Percentiles rank a stretch among this genome's conserved stretches.
Conservation (phyloP, 768 basidiomycete genomes). For the Mycena rebaudengoi region DNA sequence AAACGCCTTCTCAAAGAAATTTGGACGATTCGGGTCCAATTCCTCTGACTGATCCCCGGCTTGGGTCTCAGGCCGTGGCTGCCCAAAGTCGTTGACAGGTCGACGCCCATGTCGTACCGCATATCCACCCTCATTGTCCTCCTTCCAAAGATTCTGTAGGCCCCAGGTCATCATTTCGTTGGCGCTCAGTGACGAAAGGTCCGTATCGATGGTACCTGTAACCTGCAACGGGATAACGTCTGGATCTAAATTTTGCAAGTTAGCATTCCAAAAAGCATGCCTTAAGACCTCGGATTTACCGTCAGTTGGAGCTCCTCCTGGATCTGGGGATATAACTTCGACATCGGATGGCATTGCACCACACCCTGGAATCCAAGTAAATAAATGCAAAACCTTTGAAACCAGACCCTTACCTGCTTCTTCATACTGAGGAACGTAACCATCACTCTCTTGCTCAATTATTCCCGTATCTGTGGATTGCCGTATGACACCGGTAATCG, state of each 20-base stretch:
- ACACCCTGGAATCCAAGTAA: no score
- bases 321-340: no score
- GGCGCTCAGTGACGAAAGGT: conserved; percentile 30
- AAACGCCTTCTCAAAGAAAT: conserved; percentile 33
- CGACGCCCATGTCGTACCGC: conserved; percentile 29
- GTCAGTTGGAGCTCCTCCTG: neutral
- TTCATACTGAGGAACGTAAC: conserved; percentile 34
- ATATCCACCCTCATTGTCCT: conserved; percentile 32
- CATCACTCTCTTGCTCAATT: conserved; percentile 28
- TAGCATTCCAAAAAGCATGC: neutral
- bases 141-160: conserved; percentile 26
- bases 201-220: conserved; percentile 36
- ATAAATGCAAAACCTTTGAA: neutral
- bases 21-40: conserved; percentile 10
- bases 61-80: no score
- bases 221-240: conserved; percentile 38
- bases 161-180: conserved; percentile 35
- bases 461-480: conserved; percentile 27
- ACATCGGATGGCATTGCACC: no score
- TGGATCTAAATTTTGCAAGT: conserved; percentile 2
- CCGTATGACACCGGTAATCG: conserved; percentile 29
- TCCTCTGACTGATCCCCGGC: neutral
- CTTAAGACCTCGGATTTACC: neutral
- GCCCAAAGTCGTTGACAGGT: conserved; percentile 27
- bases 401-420: neutral